A percentile compares a stretch with the other conserved stretches of the same genome.
Conservation (phyloP, 2,329 filamentous ascomycete genomes). For the Grosmannia clavigera region DNA sequence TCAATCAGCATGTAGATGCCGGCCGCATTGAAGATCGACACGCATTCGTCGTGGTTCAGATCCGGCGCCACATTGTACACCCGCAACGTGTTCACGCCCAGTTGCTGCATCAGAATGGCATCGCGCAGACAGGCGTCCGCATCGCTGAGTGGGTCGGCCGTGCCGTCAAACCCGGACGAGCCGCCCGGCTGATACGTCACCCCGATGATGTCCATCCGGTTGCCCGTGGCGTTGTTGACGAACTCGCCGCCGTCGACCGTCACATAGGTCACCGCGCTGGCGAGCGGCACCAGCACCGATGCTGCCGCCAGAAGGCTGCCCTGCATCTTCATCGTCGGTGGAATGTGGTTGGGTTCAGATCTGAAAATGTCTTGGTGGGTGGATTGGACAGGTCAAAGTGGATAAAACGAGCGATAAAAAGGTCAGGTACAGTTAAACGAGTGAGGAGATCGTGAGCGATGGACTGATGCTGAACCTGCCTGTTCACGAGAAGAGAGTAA, state of each 20-base stretch:
- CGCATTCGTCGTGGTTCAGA: constrained; percentile 64
- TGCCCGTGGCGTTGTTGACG: constrained; percentile 42
- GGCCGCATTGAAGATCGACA: constrained; percentile 64
- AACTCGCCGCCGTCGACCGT: constrained; percentile 44
- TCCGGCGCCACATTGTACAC: constrained; percentile 73
- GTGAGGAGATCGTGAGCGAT: background rate
- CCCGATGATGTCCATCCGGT: constrained; percentile 52
- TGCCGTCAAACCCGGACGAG: constrained; percentile 41
- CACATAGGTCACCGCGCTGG: constrained; percentile 43
- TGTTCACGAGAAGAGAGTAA: background rate
- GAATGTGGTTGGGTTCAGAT: background rate
- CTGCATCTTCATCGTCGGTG: constrained; percentile 19
- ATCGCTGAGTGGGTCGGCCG: constrained; percentile 60
- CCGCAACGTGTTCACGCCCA: constrained; percentile 73
- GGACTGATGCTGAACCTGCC: background rate
- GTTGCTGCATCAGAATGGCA: constrained; percentile 62
- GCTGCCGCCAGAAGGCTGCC: constrained; percentile 36
- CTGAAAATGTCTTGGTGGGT: background rate
- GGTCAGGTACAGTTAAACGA: background rate
- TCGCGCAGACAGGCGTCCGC: constrained; percentile 64
- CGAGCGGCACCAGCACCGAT: constrained; percentile 27
- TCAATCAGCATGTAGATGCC: constrained; percentile 79
- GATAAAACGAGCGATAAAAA: background rate
- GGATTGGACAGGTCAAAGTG: background rate
- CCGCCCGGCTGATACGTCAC: constrained; percentile 56